Base-by-base conservation (phyloP, 306 rosid species). In the Gastrolobium villosum region DNA sequence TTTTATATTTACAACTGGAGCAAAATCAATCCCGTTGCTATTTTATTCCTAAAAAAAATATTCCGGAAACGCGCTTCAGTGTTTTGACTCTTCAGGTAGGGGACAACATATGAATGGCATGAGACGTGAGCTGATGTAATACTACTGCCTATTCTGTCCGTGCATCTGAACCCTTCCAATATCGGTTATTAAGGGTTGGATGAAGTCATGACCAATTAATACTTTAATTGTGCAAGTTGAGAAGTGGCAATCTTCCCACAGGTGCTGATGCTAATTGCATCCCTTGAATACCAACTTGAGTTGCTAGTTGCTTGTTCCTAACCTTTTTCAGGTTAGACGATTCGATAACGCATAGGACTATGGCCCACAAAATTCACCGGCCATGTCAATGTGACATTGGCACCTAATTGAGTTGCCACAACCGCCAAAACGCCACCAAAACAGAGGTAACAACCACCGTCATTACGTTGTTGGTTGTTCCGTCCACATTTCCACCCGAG, bases 381-480 rank as follows among this genome's bases (percentile, higher is more conserved):
- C 70, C 54, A 54, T 32, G 65, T 65, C 26, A 35, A 3, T 41
- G 41, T 20, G 26, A 53, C 66, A 14, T 8, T 54, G 3, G 2
- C 50, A 52, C 65, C 61, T 34, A 79, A 59, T 73, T 82, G 41
- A 64, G 30, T 14, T n/a, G 55, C 36, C 41, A 67, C 5, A 45
- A 49, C 78, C 44, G 60, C 91, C 86, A 84, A 76, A 72, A 35
- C 28, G 81, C 84, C 70, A 75, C 71, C 76, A 80, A 30, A 34
- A 78, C 35, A 34, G 20, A 54, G 5, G n/a, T 73, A 70, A 54
- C 48, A 10, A 49, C 59, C 72, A 46, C 54, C 36, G 35, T 14
- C 30, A 65, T 20, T 2, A 30, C 43, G 20, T 11, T 39, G 72
- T 65, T 71, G 10, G 5, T 0, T 13, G 37, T 41, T 14, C 2